These are phyloP conservation scores for Hirschioporus abietinus DNA, from an alignment of 768 basidiomycete genomes.

Conservation along the genomic window DNA sequence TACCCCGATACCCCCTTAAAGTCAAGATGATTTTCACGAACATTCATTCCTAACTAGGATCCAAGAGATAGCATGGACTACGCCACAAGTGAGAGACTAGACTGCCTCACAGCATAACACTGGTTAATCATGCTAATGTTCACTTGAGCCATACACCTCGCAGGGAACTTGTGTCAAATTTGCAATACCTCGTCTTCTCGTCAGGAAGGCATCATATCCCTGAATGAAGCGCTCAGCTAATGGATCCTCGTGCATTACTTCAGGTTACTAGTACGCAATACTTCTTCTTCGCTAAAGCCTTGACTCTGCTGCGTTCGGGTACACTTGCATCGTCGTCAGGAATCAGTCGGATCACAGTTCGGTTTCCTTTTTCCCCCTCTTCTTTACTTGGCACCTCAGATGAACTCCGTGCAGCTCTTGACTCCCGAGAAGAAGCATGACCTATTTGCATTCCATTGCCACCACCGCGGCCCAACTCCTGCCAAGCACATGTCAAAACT, in stretches of 20 bases:
- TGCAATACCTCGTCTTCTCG: not conserved
- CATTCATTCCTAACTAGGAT: not conserved
- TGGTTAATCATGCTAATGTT: not conserved
- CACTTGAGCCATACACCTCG: not conserved
- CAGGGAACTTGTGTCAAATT: not conserved
- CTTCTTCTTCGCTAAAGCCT: not conserved
- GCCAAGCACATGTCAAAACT: not conserved
- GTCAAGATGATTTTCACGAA: not conserved
- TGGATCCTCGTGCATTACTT: not conserved
- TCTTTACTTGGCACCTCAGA: not conserved
- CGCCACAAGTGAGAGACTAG: not conserved
- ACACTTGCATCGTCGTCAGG: not conserved
- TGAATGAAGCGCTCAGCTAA: not conserved
- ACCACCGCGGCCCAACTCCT: not conserved
- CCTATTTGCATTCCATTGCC: not conserved
- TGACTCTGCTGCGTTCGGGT: not conserved
- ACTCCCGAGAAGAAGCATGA: not conserved
- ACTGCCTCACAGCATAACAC: not conserved
- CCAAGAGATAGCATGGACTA: not conserved
- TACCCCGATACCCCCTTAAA: not conserved
- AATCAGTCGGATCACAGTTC: not conserved
- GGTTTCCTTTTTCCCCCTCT: not conserved
- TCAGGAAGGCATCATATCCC: not conserved
- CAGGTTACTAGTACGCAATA: not conserved
- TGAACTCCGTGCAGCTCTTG: too few species aligned